Conservation (phyloP, 2,329 filamentous ascomycete genomes). For the Pezicula carpinea region DNA sequence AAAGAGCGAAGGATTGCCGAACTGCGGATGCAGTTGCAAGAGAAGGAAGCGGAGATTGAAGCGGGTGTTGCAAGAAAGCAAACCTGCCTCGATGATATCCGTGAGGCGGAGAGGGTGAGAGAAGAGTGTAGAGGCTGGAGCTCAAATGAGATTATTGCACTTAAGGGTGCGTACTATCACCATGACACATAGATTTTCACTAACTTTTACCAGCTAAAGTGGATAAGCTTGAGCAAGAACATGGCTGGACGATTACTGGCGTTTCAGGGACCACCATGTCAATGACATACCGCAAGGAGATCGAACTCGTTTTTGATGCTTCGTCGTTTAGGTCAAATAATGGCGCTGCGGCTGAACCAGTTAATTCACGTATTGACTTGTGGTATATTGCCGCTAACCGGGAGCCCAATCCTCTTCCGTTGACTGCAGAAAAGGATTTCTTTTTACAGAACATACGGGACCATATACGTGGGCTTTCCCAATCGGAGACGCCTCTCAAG, state of each 20-base stretch:
- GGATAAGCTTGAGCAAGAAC: constrained; percentile 56
- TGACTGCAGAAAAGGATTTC: constrained; percentile 67
- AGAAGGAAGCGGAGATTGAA: constrained; percentile 61
- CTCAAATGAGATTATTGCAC: constrained; percentile 67
- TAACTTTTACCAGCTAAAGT: constrained; percentile 55
- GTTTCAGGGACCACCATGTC: constrained; percentile 60
- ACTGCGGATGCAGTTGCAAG: constrained; percentile 61
- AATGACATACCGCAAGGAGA: constrained; percentile 67
- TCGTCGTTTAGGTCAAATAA: constrained; percentile 47
- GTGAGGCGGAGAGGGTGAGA: constrained; percentile 74
- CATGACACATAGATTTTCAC: constrained; percentile 11
- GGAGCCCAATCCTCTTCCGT: constrained; percentile 46
- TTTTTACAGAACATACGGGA: constrained; percentile 70
- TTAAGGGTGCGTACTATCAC: constrained; percentile 61
- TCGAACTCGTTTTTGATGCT: constrained; percentile 70
- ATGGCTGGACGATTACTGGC: constrained; percentile 69
- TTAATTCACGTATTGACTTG: constrained; percentile 58
- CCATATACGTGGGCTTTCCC: constrained; percentile 57
- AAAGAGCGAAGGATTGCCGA: constrained; percentile 65
- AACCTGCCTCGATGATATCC: constrained; percentile 68
- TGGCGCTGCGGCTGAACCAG: constrained; percentile 10
- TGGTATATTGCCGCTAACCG: constrained; percentile 62
- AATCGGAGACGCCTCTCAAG: constrained; percentile 50
- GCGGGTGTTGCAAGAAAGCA: constrained; percentile 62
- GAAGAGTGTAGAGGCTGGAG: constrained; percentile 91